phyloP scores from a whole-genome alignment of 371 early-diverging fungal genomes.

The Mucor piriformis region DNA sequence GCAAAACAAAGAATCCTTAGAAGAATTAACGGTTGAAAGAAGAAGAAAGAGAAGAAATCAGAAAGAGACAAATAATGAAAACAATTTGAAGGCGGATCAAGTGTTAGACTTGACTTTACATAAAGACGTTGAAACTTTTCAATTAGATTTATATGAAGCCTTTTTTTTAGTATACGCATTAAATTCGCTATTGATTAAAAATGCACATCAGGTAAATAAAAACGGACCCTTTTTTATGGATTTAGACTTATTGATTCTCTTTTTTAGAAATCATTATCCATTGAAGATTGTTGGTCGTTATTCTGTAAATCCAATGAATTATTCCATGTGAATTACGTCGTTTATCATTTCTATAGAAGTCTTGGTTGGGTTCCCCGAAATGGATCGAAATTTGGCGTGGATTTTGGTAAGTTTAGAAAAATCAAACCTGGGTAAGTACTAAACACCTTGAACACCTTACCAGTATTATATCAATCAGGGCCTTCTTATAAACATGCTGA shows the following conservation, averaged over 20 bases:
- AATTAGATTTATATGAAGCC: conserved; percentile 68
- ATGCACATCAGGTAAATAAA: conserved; percentile 33
- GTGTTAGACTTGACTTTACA: conserved; percentile 4
- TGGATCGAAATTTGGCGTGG: conserved; percentile 84
- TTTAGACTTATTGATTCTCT: background rate
- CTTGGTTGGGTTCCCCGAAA: conserved; percentile 82
- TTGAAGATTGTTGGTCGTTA: conserved; percentile 40
- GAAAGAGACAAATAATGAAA: background rate
- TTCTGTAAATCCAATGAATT: conserved; percentile 26
- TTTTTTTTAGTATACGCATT: conserved; percentile 66
- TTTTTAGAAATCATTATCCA: conserved; percentile 16
- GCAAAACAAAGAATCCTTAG: conserved; percentile 26
- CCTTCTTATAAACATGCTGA: conserved; percentile 35
- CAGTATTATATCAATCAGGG: conserved; percentile 35
- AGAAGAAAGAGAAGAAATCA: conserved; percentile 46
- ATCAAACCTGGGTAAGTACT: background rate
- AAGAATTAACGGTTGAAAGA: conserved; percentile 53
- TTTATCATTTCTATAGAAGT: conserved; percentile 81
- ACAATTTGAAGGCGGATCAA: conserved; percentile 10
- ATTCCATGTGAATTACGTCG: conserved; percentile 70
- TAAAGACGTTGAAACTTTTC: conserved; percentile 56
- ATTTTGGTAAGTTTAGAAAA: conserved; percentile 60
- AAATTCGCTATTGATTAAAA: conserved; percentile 50
- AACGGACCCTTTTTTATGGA: background rate
- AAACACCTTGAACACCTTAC: conserved; percentile 26